Evolutionary conservation across 257 asterid genomes (phyloP), one percentile per base, ranked within the genome.

Genomic region (Nicotiana benthamiana): DNA sequence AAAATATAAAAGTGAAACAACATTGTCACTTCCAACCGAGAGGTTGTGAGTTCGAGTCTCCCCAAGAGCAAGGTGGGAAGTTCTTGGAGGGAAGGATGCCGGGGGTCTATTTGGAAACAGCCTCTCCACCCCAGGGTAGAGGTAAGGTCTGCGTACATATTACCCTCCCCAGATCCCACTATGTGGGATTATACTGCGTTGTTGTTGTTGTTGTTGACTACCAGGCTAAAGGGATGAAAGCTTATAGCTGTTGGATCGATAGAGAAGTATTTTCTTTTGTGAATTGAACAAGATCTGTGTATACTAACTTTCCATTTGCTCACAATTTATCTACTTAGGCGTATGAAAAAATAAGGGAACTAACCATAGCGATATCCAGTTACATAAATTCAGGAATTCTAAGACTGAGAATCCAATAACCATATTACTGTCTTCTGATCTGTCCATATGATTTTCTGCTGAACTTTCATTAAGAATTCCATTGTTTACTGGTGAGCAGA

Each of bases 401-500:
- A 16, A 17, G 6, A 54, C 60, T 17, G 10, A 54, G 60, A 17
- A 54, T 17, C 9, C 60, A 7, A 54, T 54, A 54, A 54, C 9
- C 60, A 3, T 54, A 54, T 24, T 68, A n/a, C 40, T 46, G 78
- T 46, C 59, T 46, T 72, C 36, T 72, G 78, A 72, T 24, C 22
- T 46, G 36, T 13, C 15, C n/a, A 12, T 46, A 57, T 72, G 43
- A 26, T 74, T 48, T 74, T 48, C 79, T 72, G 40, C 78, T 72
- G 60, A 22, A 22, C 26, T 72, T 56, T 46, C 26, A 20, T 72
- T 22, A 72, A 43, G 40, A 22, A 27, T 72, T 3, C 3, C 77
- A 30, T 43, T 46, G 78, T 46, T 52, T 72, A 7, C 61, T 48
- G 17, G 80, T 82, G 66, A 46, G 61, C 92, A 93, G 97, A 88